phyloP scores from a whole-genome alignment of 495 filamentous ascomycete species.

The Penicillium paxilli region DNA sequence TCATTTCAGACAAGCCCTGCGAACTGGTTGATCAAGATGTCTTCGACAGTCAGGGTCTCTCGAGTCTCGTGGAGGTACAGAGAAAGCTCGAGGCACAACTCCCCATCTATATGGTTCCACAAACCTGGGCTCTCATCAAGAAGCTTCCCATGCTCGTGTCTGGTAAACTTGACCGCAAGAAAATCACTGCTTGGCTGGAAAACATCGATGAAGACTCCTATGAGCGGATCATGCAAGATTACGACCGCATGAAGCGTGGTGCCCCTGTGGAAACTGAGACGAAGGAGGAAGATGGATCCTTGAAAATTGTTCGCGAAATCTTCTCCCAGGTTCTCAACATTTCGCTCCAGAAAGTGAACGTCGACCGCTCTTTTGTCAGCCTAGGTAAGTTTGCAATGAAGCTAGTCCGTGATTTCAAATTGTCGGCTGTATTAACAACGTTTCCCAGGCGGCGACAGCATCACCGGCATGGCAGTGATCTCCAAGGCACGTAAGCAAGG shows the following conservation, averaged over 20 bases:
- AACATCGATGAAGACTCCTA: slow-evolving; percentile 35
- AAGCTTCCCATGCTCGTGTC: slow-evolving; percentile 49
- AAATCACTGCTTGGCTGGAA: slow-evolving; percentile 46
- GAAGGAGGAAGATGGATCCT: slow-evolving; percentile 20
- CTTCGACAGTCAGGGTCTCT: slow-evolving; percentile 23
- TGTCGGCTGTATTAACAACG: slow-evolving; percentile 22
- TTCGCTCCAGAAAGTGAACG: slow-evolving; percentile 35
- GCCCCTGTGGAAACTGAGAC: slow-evolving; percentile 28
- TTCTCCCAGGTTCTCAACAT: slow-evolving; percentile 52
- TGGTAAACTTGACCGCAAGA: slow-evolving; percentile 51
- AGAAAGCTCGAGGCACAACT: slow-evolving; percentile 35
- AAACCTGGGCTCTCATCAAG: slow-evolving; percentile 44
- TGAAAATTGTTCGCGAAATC: slow-evolving; percentile 37
- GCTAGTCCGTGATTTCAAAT: slow-evolving; percentile 7
- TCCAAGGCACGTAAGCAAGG: slow-evolving; percentile 39
- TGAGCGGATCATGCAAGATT: slow-evolving; percentile 41
- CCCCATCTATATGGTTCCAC: slow-evolving; percentile 51
- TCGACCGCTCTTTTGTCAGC: slow-evolving; percentile 43
- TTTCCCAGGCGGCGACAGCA: slow-evolving; percentile 46
- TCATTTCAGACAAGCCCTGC: slow-evolving; percentile 33
- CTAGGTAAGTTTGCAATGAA: slow-evolving; percentile 31
- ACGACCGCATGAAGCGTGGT: slow-evolving; percentile 31
- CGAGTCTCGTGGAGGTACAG: slow-evolving; percentile 37
- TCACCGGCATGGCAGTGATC: slow-evolving; percentile 43
- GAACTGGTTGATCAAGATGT: slow-evolving; percentile 34